These are phyloP conservation scores for Symbiodinium natans DNA, from an alignment of 73 alveolate genomes.

Conservation along the genomic window DNA sequence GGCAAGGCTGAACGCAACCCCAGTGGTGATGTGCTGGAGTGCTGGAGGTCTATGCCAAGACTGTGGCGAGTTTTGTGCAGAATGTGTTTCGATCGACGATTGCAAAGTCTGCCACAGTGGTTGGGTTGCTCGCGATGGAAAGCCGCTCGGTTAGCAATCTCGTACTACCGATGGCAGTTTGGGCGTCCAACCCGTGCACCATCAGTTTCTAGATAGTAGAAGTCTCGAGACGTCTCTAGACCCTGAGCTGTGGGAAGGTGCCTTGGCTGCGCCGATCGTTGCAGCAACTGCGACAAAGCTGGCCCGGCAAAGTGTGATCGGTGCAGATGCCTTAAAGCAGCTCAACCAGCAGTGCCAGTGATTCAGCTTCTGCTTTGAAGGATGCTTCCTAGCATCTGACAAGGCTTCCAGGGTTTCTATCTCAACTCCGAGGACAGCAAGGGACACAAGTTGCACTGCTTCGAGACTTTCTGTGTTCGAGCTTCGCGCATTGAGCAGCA, in stretches of 20 bases:
- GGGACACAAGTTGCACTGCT: neutral
- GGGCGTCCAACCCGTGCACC: too few relatives aligned
- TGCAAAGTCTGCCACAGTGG: conserved; percentile 81
- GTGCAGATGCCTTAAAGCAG: neutral
- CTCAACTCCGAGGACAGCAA: conserved; percentile 44
- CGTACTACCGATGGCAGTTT: too few relatives aligned
- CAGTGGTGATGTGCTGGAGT: neutral
- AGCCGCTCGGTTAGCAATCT: neutral
- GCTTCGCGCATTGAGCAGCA: too few relatives aligned
- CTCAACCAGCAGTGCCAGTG: neutral
- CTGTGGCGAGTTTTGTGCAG: conserved; percentile 62
- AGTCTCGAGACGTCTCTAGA: neutral
- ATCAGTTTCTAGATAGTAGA: too few relatives aligned
- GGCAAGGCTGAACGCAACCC: neutral
- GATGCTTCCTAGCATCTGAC: neutral
- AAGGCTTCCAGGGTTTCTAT: conserved; percentile 78
- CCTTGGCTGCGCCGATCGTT: conserved; percentile 52
- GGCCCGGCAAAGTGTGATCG: conserved; percentile 91
- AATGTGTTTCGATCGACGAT: conserved; percentile 59
- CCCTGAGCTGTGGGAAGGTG: too few relatives aligned
- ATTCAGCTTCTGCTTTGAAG: neutral
- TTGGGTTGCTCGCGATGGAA: conserved; percentile 54
- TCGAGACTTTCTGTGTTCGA: neutral
- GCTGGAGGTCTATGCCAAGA: conserved; percentile 71
- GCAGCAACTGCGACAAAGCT: conserved; percentile 61